Evolutionary conservation across 2,329 filamentous ascomycete species (phyloP), one percentile per base, ranked within the genome.

Genomic region (Ceratocystis cubensis): DNA sequence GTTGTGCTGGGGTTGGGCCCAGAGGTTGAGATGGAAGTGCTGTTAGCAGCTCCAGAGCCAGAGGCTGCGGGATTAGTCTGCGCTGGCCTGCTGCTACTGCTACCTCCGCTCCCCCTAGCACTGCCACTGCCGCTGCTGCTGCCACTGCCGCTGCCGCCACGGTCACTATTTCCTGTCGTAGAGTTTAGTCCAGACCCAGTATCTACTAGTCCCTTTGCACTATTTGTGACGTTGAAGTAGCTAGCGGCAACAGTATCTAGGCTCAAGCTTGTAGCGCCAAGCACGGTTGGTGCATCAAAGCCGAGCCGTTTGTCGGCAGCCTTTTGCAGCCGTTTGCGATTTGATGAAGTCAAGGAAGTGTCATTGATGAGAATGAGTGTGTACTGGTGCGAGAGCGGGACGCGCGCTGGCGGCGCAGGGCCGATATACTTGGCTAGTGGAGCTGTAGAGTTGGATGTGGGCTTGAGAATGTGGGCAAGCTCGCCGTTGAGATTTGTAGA

Each of bases 361-460:
- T 75, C 76, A 71, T 78, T 76, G 65, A 78, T 72, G 7, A 77
- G 72, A n/a, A 78, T 67, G 69, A 76, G 73, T 8, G 73, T 73
- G 71, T 77, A 77, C n/a, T 73, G 71, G 68, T 78, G 76, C 69
- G 74, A 75, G 10, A 77, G 73, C 5, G 76, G 76, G 28, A 71
- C 68, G 45, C 72, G 70, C 25, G 76, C 74, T 1, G 76, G 76
- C 64, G 76, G 76, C 67, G 71, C 74, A n/a, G 76, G 76, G 5
- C 73, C 72, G 65, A 76, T 70, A 72, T 78, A 77, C 2, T 70
- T 33, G 5, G 72, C 72, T 3, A 73, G 68, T 2, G 74, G 66
- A 30, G 56, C 15, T 1, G 72, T 67, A 59, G 70, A 70, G 67
- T 70, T 70, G 44, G 69, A 69, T n/a, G 69, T 65, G 6, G 69